Conservation (phyloP, 1,284 basidiomycete genomes). For the Entoloma clypeatum region DNA sequence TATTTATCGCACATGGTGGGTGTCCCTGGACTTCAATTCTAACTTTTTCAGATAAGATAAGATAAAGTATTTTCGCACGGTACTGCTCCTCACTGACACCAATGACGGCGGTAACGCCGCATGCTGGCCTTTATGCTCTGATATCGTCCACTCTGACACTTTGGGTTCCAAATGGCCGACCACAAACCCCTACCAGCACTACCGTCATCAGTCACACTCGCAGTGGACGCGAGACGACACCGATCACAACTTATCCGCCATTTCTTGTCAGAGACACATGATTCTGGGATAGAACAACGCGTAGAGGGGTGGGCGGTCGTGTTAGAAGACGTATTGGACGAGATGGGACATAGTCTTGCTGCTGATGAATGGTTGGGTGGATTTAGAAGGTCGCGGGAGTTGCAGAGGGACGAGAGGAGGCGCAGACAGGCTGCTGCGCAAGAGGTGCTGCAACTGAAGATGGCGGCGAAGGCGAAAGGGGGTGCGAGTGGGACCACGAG, state of each 20-base stretch:
- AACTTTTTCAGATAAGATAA: too few species aligned
- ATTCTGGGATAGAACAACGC: slow-evolving; percentile 24
- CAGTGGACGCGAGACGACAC: slow-evolving; percentile 35
- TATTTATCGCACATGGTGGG: too few species aligned
- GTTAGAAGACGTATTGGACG: slow-evolving; percentile 27
- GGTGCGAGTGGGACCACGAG: too few species aligned
- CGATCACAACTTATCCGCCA: slow-evolving; percentile 36
- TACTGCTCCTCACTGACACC: too few species aligned
- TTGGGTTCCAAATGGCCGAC: slow-evolving; percentile 22
- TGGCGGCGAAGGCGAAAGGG: too few species aligned
- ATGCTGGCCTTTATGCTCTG: neutral
- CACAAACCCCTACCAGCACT: slow-evolving; percentile 35
- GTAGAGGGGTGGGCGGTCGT: slow-evolving; percentile 36
- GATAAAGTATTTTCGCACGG: too few species aligned
- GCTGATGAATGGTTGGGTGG: slow-evolving; percentile 14
- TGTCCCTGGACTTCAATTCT: too few species aligned
- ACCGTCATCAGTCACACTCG: slow-evolving; percentile 27
- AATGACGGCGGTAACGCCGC: too few species aligned
- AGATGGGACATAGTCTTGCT: slow-evolving; percentile 10
- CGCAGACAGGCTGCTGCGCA: slow-evolving; percentile 13
- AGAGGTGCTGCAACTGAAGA: neutral
- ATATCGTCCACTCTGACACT: neutral
- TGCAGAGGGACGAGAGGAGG: neutral
- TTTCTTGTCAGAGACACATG: slow-evolving; percentile 33
- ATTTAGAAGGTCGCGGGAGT: neutral